Evolutionary conservation across 2,329 filamentous ascomycete species (phyloP).

Genomic region (Colletotrichum echinochloae): DNA sequence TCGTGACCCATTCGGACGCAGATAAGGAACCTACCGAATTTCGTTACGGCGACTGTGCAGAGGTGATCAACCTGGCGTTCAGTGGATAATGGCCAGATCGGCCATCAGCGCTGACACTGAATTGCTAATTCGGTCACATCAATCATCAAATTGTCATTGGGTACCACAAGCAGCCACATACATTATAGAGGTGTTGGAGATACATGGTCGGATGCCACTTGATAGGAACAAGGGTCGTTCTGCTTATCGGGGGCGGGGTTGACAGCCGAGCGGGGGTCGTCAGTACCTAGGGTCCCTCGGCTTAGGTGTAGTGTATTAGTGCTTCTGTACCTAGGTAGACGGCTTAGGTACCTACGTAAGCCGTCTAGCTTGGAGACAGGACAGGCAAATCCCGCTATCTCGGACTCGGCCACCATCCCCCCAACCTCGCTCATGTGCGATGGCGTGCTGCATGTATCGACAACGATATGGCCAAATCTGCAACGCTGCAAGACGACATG

Average conservation of each 20-base stretch:
- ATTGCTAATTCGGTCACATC: no score
- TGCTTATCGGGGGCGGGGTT: not conserved
- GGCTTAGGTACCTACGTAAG: not conserved
- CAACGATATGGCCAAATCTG: constrained; percentile 29
- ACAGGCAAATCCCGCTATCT: not conserved
- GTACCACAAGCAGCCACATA: not conserved
- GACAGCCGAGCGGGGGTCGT: not conserved
- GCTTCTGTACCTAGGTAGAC: not conserved
- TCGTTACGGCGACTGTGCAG: no score
- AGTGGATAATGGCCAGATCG: not conserved
- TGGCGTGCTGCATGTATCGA: not conserved
- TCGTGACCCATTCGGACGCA: no score
- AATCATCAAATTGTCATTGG: not conserved
- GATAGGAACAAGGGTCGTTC: not conserved
- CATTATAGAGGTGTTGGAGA: no score
- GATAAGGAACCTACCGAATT: not conserved
- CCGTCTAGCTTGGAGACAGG: no score
- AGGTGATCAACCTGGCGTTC: not conserved
- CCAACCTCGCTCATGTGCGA: not conserved
- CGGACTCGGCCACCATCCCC: not conserved
- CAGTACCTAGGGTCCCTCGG: no score
- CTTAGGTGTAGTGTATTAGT: no score
- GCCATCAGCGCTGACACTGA: no score
- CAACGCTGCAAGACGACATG: constrained; percentile 36
- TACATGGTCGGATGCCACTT: not conserved